Evolutionary conservation across 1,284 basidiomycete species (phyloP), one percentile per base, ranked within the genome.

Genomic region (Malassezia psittaci): DNA sequence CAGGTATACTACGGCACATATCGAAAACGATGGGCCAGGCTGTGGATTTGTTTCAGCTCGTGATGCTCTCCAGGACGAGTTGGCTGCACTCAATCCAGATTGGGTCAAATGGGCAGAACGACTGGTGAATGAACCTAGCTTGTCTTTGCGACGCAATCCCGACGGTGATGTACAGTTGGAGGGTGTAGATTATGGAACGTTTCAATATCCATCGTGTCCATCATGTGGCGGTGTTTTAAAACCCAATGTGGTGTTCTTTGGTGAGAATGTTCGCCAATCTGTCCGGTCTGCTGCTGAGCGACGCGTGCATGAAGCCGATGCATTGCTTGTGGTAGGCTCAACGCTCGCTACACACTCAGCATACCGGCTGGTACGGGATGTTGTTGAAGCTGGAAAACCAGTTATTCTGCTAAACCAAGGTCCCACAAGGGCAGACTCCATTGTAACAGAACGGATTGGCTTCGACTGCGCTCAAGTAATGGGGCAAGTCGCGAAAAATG

Each of bases 271-370:
- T 5, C 68, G 67, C 11, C 54, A 63, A 19, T 41, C 48, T 12
- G 45, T 72, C 13, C 62, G 64, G 13, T 60, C 66, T 12, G 59
- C 59, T 16, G 61, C 64, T 7, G 61, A 58, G 38, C 29, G 54
- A 11, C 43, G 67, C 33, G 59, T 74, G 5, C 44, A 62, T n/a
- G 44, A 65, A n/a, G 51, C 62, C 15, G 53, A 56, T 8, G 61
- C 65, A 8, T 29, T 75, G 34, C 52, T 75, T 29, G 32, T 74
- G 11, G 57, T 75, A 2, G 74, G 74, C 0, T 65, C 68, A 13
- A 69, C 67, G 5, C 49, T 74, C 13, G 71, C 74, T 0, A 75
- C 74, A 13, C 74, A 75, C 43, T 72, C 69, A 8, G 74, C 72
- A 2, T 74, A 57, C 46, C 55, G 71, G 9, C 60, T 75, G 36